These are phyloP conservation scores for Paracoccidioides brasiliensis DNA, from an alignment of 2,329 filamentous ascomycete genomes.

Conservation along the genomic window DNA sequence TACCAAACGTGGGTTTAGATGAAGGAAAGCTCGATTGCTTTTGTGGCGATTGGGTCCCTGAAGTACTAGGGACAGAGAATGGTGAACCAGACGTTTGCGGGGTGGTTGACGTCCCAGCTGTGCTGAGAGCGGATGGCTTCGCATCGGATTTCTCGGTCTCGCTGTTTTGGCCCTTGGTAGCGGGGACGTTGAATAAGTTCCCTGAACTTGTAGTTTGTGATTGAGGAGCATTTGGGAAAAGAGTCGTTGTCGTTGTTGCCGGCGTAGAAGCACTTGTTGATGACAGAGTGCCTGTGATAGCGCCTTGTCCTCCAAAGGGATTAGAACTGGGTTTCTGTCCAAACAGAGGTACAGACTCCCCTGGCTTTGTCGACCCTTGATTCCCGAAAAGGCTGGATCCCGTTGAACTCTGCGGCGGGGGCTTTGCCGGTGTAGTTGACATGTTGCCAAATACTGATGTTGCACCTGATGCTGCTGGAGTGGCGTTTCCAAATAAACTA, in stretches of 20 bases:
- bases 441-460: constrained; percentile 25
- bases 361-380: constrained; percentile 17
- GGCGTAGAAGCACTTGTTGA: constrained; percentile 9
- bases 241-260: constrained; percentile 13
- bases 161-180: constrained; percentile 1
- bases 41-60: constrained; percentile 3
- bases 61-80: constrained; percentile 3
- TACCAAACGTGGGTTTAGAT: constrained; percentile 2
- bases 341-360: constrained; percentile 8
- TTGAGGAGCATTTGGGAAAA: constrained; percentile 21
- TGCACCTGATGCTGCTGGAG: constrained; percentile 25
- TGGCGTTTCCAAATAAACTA: constrained; percentile 22
- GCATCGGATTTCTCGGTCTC: constrained; percentile 2
- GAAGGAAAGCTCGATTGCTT: constrained; percentile 2
- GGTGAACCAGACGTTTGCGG: constrained; percentile 9
- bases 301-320: neutral
- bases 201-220: constrained; percentile 18
- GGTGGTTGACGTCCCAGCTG: constrained; percentile 11
- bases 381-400: constrained; percentile 18
- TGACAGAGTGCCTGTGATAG: constrained; percentile 16
- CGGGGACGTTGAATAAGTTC: constrained; percentile 14
- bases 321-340: neutral
- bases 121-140: constrained; percentile 7
- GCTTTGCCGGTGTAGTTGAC: constrained; percentile 40
- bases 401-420: constrained; percentile 27